A percentile compares a stretch with the other conserved stretches of the same genome.
These are phyloP conservation scores for Chiua virens DNA, from an alignment of 768 basidiomycete genomes.

Conservation along the genomic window DNA sequence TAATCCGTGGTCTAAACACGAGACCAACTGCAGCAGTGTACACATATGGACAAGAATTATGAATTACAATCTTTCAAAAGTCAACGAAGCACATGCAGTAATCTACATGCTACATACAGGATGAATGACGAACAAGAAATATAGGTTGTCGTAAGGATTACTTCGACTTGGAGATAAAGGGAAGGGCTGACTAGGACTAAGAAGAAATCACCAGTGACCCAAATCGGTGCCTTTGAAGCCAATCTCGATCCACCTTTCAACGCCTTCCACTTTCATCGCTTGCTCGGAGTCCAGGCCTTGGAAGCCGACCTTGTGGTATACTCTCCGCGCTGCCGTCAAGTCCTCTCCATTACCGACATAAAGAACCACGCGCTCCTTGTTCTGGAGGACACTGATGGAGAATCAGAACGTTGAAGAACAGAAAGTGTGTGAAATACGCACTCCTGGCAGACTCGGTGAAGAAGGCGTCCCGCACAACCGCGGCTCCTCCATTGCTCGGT, in stretches of 20 bases:
- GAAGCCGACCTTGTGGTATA: constrained; percentile 71
- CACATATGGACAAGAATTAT: constrained; percentile 1
- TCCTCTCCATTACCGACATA: constrained; percentile 64
- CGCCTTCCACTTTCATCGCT: constrained; percentile 38
- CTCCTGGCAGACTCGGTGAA: constrained; percentile 56
- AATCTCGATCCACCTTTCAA: constrained; percentile 60
- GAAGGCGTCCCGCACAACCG: constrained; percentile 62
- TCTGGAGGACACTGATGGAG: constrained; percentile 31
- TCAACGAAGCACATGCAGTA: not conserved
- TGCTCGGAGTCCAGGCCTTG: constrained; percentile 42
- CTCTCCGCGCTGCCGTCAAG: constrained; percentile 46
- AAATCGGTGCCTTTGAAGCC: constrained; percentile 53
- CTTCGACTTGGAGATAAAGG: not conserved
- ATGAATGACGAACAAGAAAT: not conserved
- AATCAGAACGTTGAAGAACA: constrained; percentile 5
- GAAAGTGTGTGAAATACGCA: constrained; percentile 31
- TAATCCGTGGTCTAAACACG: not conserved
- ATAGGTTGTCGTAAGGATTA: not conserved
- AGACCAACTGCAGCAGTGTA: not conserved
- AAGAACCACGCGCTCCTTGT: constrained; percentile 54
- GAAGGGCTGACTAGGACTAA: not conserved
- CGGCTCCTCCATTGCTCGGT: constrained; percentile 47
- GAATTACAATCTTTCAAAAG: not conserved
- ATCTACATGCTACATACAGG: not conserved
- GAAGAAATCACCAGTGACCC: constrained; percentile 66